Base-by-base conservation (phyloP, 495 filamentous ascomycete species). In the Trichoderma asperelloides region DNA sequence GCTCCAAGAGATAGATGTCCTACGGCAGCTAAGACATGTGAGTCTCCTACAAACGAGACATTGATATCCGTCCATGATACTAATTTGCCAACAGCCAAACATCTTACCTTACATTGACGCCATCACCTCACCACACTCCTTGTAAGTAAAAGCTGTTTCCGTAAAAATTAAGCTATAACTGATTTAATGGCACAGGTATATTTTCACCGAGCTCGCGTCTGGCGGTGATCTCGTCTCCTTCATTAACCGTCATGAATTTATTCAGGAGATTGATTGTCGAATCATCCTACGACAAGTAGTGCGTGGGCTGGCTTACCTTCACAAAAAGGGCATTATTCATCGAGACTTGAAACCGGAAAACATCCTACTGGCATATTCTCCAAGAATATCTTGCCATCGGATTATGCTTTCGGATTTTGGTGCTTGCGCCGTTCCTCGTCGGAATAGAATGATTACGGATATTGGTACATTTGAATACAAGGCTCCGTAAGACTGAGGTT, bases 261-360 rank as follows among this genome's bases (percentile, higher is more conserved):
- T 89, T 51, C 83, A 88, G 45, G 89, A 92, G 71, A 80, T 86
- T 37, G 88, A 94, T 71, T 87, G 91, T 57, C 87, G 91, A 43
- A 85, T 90, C 43, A 90, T 96, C 74, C 88, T 96, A 82, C 79
- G 90, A 27, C 91, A 98, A 74, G 80, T 97, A 21, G 78, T 96
- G 41, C 82, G 84, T 70, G 92, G 89, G 30, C 81, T 97, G 23
- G 84, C 88, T 62, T 91, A 89, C 75, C 87, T 96, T 76, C 93
- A 98, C 74, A 77, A 83, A 60, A 89, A 89, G 67, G 88, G 88
- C 51, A 80, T 96, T 65, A 93, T 89, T 68, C 94, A 97, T 75
- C 89, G 94, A 60, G 94, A 98, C 72, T 90, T 97, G 78, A 97
- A 98, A 78, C 92, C 90, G 6, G 94, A 98, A 79, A 98, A 98